Evolutionary conservation across 805 yeast species (phyloP), one percentile per base, ranked within the genome.

Genomic region (Starmera dryadoides): DNA sequence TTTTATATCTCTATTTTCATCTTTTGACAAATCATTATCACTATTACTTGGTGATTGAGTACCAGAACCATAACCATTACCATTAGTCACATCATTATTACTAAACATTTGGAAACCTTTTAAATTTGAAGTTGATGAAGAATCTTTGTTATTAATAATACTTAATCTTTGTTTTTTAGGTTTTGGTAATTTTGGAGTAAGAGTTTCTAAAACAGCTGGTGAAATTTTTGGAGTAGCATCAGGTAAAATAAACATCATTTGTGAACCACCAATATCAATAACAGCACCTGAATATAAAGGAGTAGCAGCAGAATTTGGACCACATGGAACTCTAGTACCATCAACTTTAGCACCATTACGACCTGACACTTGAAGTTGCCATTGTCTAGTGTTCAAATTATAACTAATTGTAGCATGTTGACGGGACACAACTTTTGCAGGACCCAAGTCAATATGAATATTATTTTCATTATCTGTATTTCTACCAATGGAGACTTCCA

Each of bases 201-300:
- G 45, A 23, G 55, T 44, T 17, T 58, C 60, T 31, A 69, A 42
- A 3, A 65, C 53, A 31, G 44, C 42, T 17, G 53, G 57, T 5
- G 84, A 74, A 7, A 89, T 70, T 26, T 62, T 64, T 3, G 96
- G 96, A 11, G 78, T 77, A 4, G 86, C 79, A 58, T 89, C 97
- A 2, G 99, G 99, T 48, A 93, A 68, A 30, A 93, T 93, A 57
- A 93, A 93, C 95, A 93, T 91, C 98, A 93, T 93, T 62, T 93
- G 98, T 10, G 96, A 88, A 6, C 97, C 97, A 15, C 98, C 98
- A 34, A 93, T 80, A 53, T 93, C 99, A 41, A 93, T 63, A 15
- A 93, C 78, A 32, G 91, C 85, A n/a, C 98, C 98, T 2, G 94
- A 81, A 38, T 74, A 72, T 40, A 93, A 70, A 11, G 79, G 72